Evolutionary conservation across 2,329 filamentous ascomycete genomes (phyloP).

Genomic region (Fusarium sp.): DNA sequence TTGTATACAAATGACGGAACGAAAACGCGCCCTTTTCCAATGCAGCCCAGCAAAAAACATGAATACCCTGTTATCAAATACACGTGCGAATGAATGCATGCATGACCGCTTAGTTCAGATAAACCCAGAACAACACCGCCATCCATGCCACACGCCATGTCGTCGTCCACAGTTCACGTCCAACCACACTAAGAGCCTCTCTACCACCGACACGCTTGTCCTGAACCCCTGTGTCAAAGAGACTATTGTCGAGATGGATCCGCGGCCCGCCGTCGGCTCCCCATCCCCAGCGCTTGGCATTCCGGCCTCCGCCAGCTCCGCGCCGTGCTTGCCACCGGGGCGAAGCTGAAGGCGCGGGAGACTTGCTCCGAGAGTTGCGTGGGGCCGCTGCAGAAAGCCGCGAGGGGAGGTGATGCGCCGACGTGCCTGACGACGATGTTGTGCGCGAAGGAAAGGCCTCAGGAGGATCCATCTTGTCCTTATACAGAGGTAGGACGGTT

Average conservation of each 20-base stretch:
- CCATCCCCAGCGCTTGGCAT: slow-evolving; percentile 54
- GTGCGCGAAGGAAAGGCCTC: slow-evolving; percentile 33
- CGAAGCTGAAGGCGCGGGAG: slow-evolving; percentile 30
- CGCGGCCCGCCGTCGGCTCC: slow-evolving; percentile 56
- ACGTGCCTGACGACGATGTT: slow-evolving; percentile 40
- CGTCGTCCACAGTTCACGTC: slow-evolving; percentile 67
- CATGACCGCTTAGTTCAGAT: slow-evolving; percentile 63
- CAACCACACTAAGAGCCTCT: slow-evolving; percentile 55
- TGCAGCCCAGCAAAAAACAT: neutral
- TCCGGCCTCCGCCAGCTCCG: slow-evolving; percentile 36
- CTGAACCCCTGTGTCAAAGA: slow-evolving; percentile 53
- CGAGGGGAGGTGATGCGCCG: slow-evolving; percentile 38
- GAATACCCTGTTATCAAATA: neutral
- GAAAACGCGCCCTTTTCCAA: neutral
- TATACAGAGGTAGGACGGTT: slow-evolving; percentile 55
- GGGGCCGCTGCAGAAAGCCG: slow-evolving; percentile 37
- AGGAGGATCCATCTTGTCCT: slow-evolving; percentile 60
- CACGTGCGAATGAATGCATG: neutral
- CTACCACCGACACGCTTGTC: slow-evolving; percentile 41
- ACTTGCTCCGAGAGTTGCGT: slow-evolving; percentile 33
- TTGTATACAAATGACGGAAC: slow-evolving; percentile 19
- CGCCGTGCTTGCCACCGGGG: slow-evolving; percentile 42
- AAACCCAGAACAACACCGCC: slow-evolving; percentile 69
- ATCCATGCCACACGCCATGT: slow-evolving; percentile 69
- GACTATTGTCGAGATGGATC: slow-evolving; percentile 61